Evolutionary conservation across 2,329 filamentous ascomycete species (phyloP), one percentile per base, ranked within the genome.

Genomic region (Venturia aucupariae): DNA sequence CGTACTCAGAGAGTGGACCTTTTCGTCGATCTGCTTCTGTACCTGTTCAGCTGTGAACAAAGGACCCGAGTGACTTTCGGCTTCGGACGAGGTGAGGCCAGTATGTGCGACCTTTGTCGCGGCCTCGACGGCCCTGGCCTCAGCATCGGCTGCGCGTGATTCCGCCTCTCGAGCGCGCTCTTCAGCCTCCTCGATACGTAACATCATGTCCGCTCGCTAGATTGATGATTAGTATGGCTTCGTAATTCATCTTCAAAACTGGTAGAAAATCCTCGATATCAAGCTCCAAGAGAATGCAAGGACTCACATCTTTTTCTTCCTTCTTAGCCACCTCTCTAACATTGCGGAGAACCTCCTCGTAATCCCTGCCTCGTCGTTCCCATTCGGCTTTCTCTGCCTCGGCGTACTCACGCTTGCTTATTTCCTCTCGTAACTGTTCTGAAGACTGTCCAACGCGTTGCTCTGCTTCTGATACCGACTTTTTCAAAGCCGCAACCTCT

Each of bases 391-490:
- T 90, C 72, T 96, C 90, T 27, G 86, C 82, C 61, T 86, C 82
- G 10, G 92, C 79, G 64, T 89, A 82, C 70, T 95, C 91, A 65
- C 87, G 88, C 65, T 84, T 74, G 44, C 82, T 81, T 65, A 85
- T 82, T 72, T 93, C 88, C 71, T 96, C 92, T 60, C 92, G 87
- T 51, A 96, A 80, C 69, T 88, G 83, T 78, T 97, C 91, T 75
- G 91, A 82, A 62, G 88, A 89, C 77, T 94, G 89, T 38, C 92
- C 93, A 24, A 95, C 92, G 27, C 93, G 88, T 73, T 91, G 89
- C 78, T 99, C 94, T 0, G 94, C 93, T 75, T 97, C 92, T 6
- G 85, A 86, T 38, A 97, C 86, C 0, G 94, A 91, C 54, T 89
- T 86, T 74, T 96, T 96, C 65, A 97, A 82, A 41, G 89, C 93